phyloP scores from a whole-genome alignment of 306 rosid genomes.

The Gastrolobium bilobum region DNA sequence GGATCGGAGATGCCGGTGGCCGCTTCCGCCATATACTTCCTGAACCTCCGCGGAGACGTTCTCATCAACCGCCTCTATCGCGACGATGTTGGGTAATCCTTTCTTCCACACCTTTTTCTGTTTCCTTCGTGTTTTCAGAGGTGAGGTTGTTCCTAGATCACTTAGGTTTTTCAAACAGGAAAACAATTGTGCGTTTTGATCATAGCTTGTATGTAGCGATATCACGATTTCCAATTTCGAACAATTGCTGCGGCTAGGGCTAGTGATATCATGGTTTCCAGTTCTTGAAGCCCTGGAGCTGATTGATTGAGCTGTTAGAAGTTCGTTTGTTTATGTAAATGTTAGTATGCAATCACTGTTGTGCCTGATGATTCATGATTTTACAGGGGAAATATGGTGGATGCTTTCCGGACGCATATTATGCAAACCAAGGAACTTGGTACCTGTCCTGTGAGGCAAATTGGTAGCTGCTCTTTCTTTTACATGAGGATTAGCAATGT shows the following conservation, averaged over 20 bases:
- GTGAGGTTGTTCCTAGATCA: neutral
- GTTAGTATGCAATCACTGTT: neutral
- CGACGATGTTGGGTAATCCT: constrained; percentile 83
- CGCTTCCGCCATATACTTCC: constrained; percentile 89
- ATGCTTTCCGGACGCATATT: constrained; percentile 89
- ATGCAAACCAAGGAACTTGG: constrained; percentile 96
- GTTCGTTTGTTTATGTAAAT: neutral
- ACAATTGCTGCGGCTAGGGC: constrained; percentile 10
- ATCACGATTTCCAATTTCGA: neutral
- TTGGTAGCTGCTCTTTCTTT: constrained; percentile 90
- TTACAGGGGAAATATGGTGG: constrained; percentile 94
- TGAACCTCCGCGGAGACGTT: constrained; percentile 93
- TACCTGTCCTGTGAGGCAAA: constrained; percentile 91
- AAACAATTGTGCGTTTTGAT: constrained; percentile 1
- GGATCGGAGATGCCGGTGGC: constrained; percentile 90
- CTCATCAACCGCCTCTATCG: constrained; percentile 94
- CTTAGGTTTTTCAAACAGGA: neutral
- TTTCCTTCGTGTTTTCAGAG: neutral
- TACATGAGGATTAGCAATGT: constrained; percentile 96
- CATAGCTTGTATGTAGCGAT: neutral
- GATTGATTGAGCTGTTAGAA: neutral
- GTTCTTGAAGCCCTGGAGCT: neutral
- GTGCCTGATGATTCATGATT: constrained; percentile 6
- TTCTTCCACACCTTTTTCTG: neutral
- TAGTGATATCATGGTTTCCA: neutral